Evolutionary conservation across 768 basidiomycete species (phyloP), one percentile per base, ranked within the genome.

Genomic region (Rhodotorula sphaerocarpa): DNA sequence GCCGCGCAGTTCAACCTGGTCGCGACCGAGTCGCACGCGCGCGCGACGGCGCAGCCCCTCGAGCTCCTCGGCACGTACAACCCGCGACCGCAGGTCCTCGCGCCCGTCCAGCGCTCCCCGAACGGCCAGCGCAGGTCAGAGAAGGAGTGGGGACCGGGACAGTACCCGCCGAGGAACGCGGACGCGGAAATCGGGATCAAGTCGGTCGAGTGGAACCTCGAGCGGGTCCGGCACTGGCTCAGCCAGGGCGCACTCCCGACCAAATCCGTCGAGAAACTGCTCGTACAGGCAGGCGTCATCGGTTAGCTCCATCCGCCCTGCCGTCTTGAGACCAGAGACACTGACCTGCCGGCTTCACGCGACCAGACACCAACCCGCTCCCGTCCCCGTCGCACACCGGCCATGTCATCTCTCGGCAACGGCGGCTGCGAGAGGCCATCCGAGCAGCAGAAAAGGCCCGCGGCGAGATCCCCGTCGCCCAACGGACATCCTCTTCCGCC

Each of bases 151-250:
- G 57, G 57, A 7, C 80, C 66, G 76, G 23, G 57, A 14, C 52
- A 44, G 50, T 48, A 25, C 42, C 21, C 25, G 5, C 30, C 41
- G 28, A 34, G 30, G 25, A 36, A 53, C 28, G 43, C 23, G 23
- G 28, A 41, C 30, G 58, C 50, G 20, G 46, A 58, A 46, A 23
- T 53, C 57, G 73, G 70, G 46, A 73, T 75, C 65, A 93, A 91
- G 76, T 83, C 82, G 39, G 79, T 96, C 59, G 82, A 85, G 70
- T 96, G 92, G 91, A 90, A 90, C 75, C 84, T 86, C 30, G 85
- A 88, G 70, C 83, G 93, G 73, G 88, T 97, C 74, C 80, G 81
- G 61, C 90, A 88, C 72, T 97, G 93, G 93, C 75, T 96, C 43
- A 80, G 80, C 39, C 82, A 86, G 23, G 92, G 91, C 0, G 93